Evolutionary conservation across 345 rosid species (phyloP).

Genomic region (Populus pruinosa): DNA sequence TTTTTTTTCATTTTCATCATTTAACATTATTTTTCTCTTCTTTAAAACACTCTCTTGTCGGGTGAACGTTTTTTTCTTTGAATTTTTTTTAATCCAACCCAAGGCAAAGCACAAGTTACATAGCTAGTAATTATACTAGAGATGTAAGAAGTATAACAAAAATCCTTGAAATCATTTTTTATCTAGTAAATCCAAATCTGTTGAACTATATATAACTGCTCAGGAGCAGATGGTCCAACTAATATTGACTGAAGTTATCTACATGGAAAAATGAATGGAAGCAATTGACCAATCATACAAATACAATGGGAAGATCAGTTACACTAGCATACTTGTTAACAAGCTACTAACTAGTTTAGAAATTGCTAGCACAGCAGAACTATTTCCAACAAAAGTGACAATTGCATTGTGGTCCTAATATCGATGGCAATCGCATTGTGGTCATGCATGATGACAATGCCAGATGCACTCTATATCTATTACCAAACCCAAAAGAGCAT

Average conservation of each 20-base stretch:
- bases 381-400: background rate
- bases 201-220: background rate
- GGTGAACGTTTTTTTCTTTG: no score
- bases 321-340: background rate
- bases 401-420: background rate
- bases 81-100: no score
- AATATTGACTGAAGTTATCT: background rate
- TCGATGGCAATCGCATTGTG: background rate
- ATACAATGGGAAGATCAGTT: background rate
- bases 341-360: background rate
- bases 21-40: no score
- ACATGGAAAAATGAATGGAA: background rate
- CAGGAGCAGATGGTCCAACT: background rate
- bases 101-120: no score
- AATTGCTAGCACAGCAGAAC: conserved; percentile 5
- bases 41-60: no score
- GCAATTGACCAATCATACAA: background rate
- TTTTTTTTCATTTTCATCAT: no score
- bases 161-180: background rate
- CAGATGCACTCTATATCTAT: background rate
- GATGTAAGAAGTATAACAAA: background rate
- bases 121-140: no score
- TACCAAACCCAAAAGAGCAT: background rate
- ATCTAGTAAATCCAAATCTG: background rate
- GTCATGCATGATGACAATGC: background rate